A percentile compares a stretch with the other conserved stretches of the same genome.
These are phyloP conservation scores for Hyphopichia buzzinii DNA, from an alignment of 1,139 yeast species.

Conservation along the genomic window DNA sequence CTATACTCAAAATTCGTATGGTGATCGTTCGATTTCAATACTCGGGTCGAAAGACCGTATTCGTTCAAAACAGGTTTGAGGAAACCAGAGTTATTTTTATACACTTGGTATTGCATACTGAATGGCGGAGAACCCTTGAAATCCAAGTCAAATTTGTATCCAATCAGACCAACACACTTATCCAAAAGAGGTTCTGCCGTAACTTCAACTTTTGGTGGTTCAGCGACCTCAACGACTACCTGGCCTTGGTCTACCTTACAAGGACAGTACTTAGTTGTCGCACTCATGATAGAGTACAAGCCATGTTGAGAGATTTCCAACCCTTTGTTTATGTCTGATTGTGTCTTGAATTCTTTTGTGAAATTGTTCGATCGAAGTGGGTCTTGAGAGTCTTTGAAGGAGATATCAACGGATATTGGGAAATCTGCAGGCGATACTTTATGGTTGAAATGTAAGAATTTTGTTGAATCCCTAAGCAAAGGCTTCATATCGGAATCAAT, in stretches of 20 bases:
- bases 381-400: constrained; percentile 26
- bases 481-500: constrained; percentile 42
- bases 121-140: constrained; percentile 84
- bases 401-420: constrained; percentile 48
- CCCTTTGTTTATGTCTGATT: constrained; percentile 27
- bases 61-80: constrained; percentile 32
- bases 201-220: constrained; percentile 53
- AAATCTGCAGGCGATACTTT: constrained; percentile 22
- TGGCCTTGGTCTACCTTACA: constrained; percentile 47
- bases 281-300: constrained; percentile 50
- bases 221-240: constrained; percentile 24
- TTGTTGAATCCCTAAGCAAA: constrained; percentile 30
- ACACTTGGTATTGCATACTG: constrained; percentile 60
- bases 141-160: constrained; percentile 66
- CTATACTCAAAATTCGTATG: constrained; percentile 56
- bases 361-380: constrained; percentile 24
- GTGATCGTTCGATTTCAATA: constrained; percentile 19
- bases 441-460: not conserved
- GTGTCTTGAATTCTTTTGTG: constrained; percentile 34
- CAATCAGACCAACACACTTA: constrained; percentile 90
- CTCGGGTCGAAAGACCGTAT: constrained; percentile 27
- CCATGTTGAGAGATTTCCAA: constrained; percentile 60
- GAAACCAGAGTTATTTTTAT: constrained; percentile 38
- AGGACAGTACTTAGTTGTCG: constrained; percentile 60
- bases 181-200: constrained; percentile 65